A percentile compares a stretch with the other conserved stretches of the same genome.
phyloP scores from a whole-genome alignment of 2,329 filamentous ascomycete species.

The Hirsutella thompsonii region DNA sequence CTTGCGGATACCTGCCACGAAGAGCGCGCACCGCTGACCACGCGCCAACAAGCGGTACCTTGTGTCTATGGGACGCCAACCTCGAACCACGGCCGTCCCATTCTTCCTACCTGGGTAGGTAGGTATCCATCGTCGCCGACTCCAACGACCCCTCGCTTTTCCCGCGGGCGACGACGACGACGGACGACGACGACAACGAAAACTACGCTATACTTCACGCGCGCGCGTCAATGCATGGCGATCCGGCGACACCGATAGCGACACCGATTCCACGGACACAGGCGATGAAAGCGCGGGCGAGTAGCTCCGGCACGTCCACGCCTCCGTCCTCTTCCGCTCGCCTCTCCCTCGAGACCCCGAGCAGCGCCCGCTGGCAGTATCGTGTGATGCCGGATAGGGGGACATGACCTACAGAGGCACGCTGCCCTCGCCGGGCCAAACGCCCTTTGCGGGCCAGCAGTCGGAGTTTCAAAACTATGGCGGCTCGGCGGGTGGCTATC shows the following conservation, averaged over 20 bases:
- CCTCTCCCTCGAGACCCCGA: neutral
- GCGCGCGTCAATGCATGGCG: neutral
- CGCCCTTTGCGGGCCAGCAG: constrained; percentile 15
- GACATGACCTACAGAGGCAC: constrained; percentile 23
- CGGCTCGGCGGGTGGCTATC: constrained; percentile 10
- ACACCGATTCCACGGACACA: neutral
- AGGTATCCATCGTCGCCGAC: too few relatives aligned
- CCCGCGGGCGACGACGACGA: neutral
- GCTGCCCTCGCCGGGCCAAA: constrained; percentile 13
- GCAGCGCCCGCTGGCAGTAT: neutral
- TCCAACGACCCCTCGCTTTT: neutral
- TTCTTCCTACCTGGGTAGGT: too few relatives aligned
- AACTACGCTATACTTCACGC: neutral
- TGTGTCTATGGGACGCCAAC: neutral
- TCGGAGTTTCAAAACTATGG: constrained; percentile 12
- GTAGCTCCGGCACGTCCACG: neutral
- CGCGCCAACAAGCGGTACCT: too few relatives aligned
- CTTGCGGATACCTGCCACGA: neutral
- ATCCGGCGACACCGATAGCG: neutral
- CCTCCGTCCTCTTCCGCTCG: too few relatives aligned
- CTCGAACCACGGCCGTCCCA: constrained; percentile 2
- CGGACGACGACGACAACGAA: neutral
- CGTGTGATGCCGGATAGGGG: constrained; percentile 9
- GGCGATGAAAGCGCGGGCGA: constrained; percentile 3
- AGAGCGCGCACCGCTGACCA: too few relatives aligned